Evolutionary conservation across 2,329 filamentous ascomycete species (phyloP).

Genomic region (Pseudogymnoascus sp.): DNA sequence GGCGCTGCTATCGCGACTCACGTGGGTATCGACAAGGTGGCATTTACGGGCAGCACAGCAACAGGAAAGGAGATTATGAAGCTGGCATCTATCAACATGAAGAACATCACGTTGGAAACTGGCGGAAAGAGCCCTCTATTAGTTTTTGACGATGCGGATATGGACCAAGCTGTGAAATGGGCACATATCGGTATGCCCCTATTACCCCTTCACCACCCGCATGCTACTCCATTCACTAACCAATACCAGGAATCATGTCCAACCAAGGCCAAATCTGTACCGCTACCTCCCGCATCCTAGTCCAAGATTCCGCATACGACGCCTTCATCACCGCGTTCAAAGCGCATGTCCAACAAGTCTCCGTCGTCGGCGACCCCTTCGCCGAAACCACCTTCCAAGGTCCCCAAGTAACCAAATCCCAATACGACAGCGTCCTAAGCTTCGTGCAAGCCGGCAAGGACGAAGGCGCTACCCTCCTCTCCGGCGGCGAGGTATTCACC

Average conservation of each 20-base stretch:
- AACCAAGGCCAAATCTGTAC: slow-evolving; percentile 40
- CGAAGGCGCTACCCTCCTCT: slow-evolving; percentile 54
- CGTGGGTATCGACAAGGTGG: slow-evolving; percentile 59
- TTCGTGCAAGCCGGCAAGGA: slow-evolving; percentile 58
- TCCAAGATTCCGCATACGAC: slow-evolving; percentile 63
- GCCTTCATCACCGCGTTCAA: slow-evolving; percentile 60
- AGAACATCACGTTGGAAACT: slow-evolving; percentile 56
- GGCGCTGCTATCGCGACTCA: slow-evolving; percentile 56
- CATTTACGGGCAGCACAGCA: slow-evolving; percentile 56
- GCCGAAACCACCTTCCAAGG: slow-evolving; percentile 59
- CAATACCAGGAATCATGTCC: slow-evolving; percentile 27
- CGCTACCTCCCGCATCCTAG: slow-evolving; percentile 59
- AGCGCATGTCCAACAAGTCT: slow-evolving; percentile 48
- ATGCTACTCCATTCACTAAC: too few relatives aligned
- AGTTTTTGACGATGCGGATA: slow-evolving; percentile 52
- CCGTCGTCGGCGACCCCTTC: slow-evolving; percentile 63
- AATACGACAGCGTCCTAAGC: slow-evolving; percentile 64
- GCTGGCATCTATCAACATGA: slow-evolving; percentile 52
- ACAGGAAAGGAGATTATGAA: slow-evolving; percentile 57
- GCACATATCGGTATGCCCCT: slow-evolving; percentile 37
- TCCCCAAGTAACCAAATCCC: slow-evolving; percentile 61
- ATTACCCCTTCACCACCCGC: too few relatives aligned
- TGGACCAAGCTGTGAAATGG: slow-evolving; percentile 55
- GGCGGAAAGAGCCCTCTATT: slow-evolving; percentile 57
- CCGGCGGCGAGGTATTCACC: slow-evolving; percentile 39